Evolutionary conservation across 2,329 filamentous ascomycete genomes (phyloP).

Genomic region (Didymella arachidicola): DNA sequence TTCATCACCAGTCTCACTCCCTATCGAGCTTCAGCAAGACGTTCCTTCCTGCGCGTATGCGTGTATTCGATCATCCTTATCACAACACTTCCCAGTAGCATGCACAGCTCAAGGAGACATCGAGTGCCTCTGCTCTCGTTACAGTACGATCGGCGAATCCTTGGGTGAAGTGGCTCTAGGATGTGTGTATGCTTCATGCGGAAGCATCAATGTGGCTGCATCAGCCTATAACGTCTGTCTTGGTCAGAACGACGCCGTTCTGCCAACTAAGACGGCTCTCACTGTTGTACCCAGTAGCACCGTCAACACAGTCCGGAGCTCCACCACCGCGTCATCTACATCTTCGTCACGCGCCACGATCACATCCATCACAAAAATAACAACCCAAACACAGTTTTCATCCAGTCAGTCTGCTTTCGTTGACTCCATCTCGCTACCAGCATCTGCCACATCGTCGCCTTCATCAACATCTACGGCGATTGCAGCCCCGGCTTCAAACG

Average conservation of each 20-base stretch:
- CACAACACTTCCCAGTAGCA: conserved; percentile 44
- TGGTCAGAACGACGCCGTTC: conserved; percentile 46
- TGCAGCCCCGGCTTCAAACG: conserved; percentile 22
- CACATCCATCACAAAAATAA: conserved; percentile 24
- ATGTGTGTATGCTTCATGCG: conserved; percentile 48
- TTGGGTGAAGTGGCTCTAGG: conserved; percentile 50
- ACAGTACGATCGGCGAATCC: conserved; percentile 48
- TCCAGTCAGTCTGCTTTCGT: conserved; percentile 35
- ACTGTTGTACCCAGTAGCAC: conserved; percentile 39
- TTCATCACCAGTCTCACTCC: conserved; percentile 35
- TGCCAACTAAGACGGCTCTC: conserved; percentile 47
- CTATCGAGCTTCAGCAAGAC: conserved; percentile 37
- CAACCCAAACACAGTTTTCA: conserved; percentile 18
- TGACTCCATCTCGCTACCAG: conserved; percentile 36
- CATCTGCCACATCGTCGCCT: conserved; percentile 34
- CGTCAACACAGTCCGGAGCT: conserved; percentile 28
- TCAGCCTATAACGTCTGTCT: conserved; percentile 49
- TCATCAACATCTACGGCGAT: conserved; percentile 25
- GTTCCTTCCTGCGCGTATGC: conserved; percentile 49
- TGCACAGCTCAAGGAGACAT: conserved; percentile 45
- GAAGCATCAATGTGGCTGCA: conserved; percentile 34
- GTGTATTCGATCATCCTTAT: conserved; percentile 46
- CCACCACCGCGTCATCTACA: conserved; percentile 13
- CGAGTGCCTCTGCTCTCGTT: conserved; percentile 50
- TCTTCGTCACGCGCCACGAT: conserved; percentile 20